A percentile compares a stretch with the other conserved stretches of the same genome.
Evolutionary conservation across 169 alveolate species (phyloP).

Genomic region (Plasmodium ovale): DNA sequence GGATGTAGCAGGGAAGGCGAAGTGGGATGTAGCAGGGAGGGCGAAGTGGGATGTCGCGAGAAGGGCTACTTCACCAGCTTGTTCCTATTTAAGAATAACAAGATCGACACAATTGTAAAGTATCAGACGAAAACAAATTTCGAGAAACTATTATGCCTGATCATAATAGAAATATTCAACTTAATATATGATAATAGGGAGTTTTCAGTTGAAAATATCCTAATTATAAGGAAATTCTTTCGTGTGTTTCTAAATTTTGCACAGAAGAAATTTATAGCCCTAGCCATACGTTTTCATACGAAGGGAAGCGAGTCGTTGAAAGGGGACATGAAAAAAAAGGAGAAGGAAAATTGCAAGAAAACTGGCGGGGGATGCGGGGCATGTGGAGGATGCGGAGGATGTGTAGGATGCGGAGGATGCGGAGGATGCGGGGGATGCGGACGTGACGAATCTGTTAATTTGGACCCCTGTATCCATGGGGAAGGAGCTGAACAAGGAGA

Average conservation of each 20-base stretch:
- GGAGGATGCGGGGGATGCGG: too few species aligned
- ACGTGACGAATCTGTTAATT: too few species aligned
- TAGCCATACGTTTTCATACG: conserved; percentile 9
- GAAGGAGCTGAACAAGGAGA: too few species aligned
- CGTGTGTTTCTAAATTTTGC: conserved; percentile 58
- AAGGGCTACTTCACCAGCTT: too few species aligned
- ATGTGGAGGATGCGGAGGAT: too few species aligned
- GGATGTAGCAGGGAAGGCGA: neutral
- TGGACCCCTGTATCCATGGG: too few species aligned
- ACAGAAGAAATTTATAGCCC: conserved; percentile 39
- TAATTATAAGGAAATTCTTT: conserved; percentile 65
- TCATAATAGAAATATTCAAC: conserved; percentile 67
- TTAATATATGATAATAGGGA: conserved; percentile 55
- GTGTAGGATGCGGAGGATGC: too few species aligned
- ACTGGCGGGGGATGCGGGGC: too few species aligned
- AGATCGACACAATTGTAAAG: conserved; percentile 37
- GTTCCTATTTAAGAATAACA: conserved; percentile 28
- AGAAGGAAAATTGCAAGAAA: too few species aligned
- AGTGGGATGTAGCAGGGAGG: neutral
- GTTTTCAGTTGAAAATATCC: conserved; percentile 37
- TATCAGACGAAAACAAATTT: conserved; percentile 59
- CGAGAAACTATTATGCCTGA: conserved; percentile 48
- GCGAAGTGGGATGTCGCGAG: neutral
- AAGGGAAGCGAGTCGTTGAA: neutral
- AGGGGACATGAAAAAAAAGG: too few species aligned